Percentiles rank a stretch among this genome's conserved stretches.
Conservation (phyloP, 441 rosid genomes). For the Biscutella laevigata region DNA sequence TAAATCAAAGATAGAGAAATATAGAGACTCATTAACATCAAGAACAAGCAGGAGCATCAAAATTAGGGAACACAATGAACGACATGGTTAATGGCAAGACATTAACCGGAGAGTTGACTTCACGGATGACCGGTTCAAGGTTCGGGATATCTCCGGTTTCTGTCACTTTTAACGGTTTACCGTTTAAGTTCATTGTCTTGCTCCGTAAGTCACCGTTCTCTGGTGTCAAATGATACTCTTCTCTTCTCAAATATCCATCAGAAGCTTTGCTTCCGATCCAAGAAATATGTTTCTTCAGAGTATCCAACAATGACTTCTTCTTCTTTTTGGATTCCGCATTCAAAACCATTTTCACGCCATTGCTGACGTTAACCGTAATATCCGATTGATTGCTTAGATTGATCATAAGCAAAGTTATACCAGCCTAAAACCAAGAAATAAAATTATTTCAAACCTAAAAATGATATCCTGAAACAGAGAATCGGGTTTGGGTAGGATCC, state of each 20-base stretch:
- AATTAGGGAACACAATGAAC: conserved; percentile 69
- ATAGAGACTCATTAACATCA: conserved; percentile 13
- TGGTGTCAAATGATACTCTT: conserved; percentile 86
- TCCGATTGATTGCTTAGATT: conserved; percentile 66
- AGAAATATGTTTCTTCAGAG: conserved; percentile 49
- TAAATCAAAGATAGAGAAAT: background rate
- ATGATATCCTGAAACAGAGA: background rate
- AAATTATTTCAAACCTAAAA: background rate
- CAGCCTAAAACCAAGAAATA: conserved; percentile 35
- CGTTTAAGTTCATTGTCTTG: conserved; percentile 69
- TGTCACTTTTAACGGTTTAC: conserved; percentile 47
- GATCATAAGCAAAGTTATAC: conserved; percentile 71
- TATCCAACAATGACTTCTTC: conserved; percentile 32
- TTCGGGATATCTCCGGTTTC: conserved; percentile 48
- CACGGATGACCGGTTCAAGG: conserved; percentile 43
- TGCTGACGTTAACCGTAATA: conserved; percentile 40
- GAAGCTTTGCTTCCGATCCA: conserved; percentile 57
- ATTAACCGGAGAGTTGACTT: conserved; percentile 40
- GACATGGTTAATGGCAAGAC: conserved; percentile 58
- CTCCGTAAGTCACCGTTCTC: conserved; percentile 53
- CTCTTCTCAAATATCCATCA: conserved; percentile 40
- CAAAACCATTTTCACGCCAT: conserved; percentile 30
- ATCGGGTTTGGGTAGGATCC: too few species aligned
- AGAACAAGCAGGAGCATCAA: conserved; percentile 67
- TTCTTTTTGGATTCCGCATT: conserved; percentile 6